These are phyloP conservation scores for Pichia sp. DNA, from an alignment of 1,139 yeast species.

Conservation along the genomic window DNA sequence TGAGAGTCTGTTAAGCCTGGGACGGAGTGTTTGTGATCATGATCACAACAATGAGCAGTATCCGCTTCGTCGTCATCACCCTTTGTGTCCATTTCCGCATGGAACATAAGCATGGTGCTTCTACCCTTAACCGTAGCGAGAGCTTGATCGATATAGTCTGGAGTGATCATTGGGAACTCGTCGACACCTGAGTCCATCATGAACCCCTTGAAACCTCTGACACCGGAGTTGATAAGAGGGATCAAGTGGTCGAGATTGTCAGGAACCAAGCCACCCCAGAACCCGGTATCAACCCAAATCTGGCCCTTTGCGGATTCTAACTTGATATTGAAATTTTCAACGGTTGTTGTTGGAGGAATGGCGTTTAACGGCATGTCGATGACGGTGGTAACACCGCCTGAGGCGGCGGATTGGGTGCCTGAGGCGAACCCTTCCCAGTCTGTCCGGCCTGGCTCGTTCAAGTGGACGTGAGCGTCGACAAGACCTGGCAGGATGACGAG, in stretches of 20 bases:
- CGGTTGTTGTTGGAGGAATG: slow-evolving; percentile 90
- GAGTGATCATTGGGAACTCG: slow-evolving; percentile 82
- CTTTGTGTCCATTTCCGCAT: slow-evolving; percentile 73
- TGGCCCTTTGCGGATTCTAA: slow-evolving; percentile 75
- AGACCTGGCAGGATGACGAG: slow-evolving; percentile 79
- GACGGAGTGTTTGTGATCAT: slow-evolving; percentile 11
- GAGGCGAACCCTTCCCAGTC: slow-evolving; percentile 97
- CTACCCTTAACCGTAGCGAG: slow-evolving; percentile 58
- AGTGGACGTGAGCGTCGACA: slow-evolving; percentile 90
- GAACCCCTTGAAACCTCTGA: slow-evolving; percentile 90
- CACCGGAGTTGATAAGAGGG: slow-evolving; percentile 81
- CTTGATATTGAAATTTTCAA: slow-evolving; percentile 71
- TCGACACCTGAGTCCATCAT: slow-evolving; percentile 91
- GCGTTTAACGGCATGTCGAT: slow-evolving; percentile 97
- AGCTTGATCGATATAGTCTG: slow-evolving; percentile 61
- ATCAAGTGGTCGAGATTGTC: slow-evolving; percentile 63
- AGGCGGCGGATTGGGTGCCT: slow-evolving; percentile 89
- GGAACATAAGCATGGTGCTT: slow-evolving; percentile 82
- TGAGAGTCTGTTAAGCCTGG: slow-evolving; percentile 46
- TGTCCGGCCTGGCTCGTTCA: slow-evolving; percentile 93
- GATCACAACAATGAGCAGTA: slow-evolving; percentile 1
- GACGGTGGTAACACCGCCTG: slow-evolving; percentile 96
- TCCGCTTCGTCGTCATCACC: slow-evolving; percentile 4
- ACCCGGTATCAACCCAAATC: slow-evolving; percentile 92
- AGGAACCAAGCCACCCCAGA: slow-evolving; percentile 96